Base-by-base conservation (phyloP, 495 filamentous ascomycete genomes). In the Umbilicaria muhlenbergii region DNA sequence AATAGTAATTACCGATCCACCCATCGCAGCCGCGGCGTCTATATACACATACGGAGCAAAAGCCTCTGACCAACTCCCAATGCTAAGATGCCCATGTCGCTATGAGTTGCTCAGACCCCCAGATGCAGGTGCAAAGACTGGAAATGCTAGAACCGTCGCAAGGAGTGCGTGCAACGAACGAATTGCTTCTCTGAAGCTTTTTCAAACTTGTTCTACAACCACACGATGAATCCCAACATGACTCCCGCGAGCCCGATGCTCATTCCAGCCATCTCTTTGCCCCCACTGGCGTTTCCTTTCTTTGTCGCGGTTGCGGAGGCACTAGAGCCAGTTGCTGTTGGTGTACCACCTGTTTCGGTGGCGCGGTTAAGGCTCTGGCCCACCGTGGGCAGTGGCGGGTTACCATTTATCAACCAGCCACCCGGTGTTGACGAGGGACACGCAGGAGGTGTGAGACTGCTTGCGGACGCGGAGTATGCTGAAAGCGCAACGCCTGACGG, bases 331-430 rank as follows among this genome's bases (percentile, higher is more conserved):
- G 50, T 53, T 13, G 50, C 47, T 28, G 24, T 28, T 1, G 24
- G 5, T 8, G 24, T 28, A 28, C 4, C 24, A 28, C 24, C 24
- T 6, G 24, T 28, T 10, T 6, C 24, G 38, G 38, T 40, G 10
- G 49, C 49, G 4, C 18, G 32, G 37, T 57, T 44, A 33, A 65
- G 58, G 0, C 62, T 73, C 52, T 74, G 64, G 10, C 79, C 82
- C 7, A 93, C 44, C 13, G 73, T 81, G 0, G 86, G 86, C 11
- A 89, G 67, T 6, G 71, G 58, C 2, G 75, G 70, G 53, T 73
- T 74, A 14, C 81, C 77, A 47, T 83, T 59, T 5, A 91, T 74
- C 33, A 73, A 62, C 86, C 86, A 94, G 37, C 75, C 73, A 39
- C 71, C 74, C 1, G 68, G 48, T 0, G 81, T 88, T 17, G 72